phyloP scores from a whole-genome alignment of 2,329 filamentous ascomycete species.

The Fusarium sp. region DNA sequence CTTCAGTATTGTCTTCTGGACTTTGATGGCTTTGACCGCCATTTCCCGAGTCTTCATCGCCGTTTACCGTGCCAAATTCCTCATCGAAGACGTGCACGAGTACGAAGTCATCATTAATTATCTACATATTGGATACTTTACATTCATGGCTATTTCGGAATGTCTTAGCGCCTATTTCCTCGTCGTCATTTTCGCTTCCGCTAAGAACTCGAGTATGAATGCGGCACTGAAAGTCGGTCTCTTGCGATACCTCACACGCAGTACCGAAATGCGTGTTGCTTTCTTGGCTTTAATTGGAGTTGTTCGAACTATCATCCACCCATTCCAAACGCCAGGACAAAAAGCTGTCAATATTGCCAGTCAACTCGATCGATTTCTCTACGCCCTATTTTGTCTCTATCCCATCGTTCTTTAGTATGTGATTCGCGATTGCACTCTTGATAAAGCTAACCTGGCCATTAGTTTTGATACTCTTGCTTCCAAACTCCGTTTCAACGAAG shows the following conservation, averaged over 20 bases:
- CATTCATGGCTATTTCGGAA: constrained; percentile 55
- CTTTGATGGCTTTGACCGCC: constrained; percentile 64
- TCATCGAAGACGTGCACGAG: constrained; percentile 45
- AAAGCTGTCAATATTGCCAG: constrained; percentile 52
- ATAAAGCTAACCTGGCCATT: neutral
- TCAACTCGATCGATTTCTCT: constrained; percentile 56
- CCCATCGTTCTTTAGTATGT: constrained; percentile 55
- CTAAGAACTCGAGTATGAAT: constrained; percentile 41
- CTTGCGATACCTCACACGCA: constrained; percentile 53
- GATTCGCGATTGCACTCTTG: fast-evolving
- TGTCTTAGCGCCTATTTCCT: constrained; percentile 56
- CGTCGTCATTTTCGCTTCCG: constrained; percentile 52
- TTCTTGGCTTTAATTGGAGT: constrained; percentile 53
- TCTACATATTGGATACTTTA: constrained; percentile 57
- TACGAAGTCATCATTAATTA: constrained; percentile 49
- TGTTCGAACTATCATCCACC: constrained; percentile 56
- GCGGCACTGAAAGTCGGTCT: constrained; percentile 49
- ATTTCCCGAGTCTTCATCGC: constrained; percentile 60
- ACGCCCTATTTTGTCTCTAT: constrained; percentile 56
- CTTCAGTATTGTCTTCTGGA: constrained; percentile 67
- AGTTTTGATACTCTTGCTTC: constrained; percentile 52
- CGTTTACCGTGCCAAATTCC: constrained; percentile 47
- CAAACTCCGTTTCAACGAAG: constrained; percentile 43
- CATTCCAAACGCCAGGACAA: constrained; percentile 53
- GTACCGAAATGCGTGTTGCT: constrained; percentile 56